phyloP scores from a whole-genome alignment of 176 grass and related monocot species.

The Puccinellia tenuiflora region DNA sequence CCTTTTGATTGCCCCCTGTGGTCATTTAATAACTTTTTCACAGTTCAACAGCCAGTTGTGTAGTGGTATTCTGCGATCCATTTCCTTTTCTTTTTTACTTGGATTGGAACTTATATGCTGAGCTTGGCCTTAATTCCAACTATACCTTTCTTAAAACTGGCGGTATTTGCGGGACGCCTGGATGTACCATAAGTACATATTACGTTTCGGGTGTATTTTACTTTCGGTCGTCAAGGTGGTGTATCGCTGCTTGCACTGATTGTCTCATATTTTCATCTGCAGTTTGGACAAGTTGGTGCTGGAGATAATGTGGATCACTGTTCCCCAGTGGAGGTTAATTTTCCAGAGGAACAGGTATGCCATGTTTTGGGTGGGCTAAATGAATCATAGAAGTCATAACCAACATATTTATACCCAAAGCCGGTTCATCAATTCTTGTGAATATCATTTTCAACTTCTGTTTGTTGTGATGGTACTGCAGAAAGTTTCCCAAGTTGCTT shows the following conservation, averaged over 20 bases:
- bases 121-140: background rate
- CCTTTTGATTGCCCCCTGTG: background rate
- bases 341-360: slow-evolving; percentile 85
- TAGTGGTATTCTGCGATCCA: background rate
- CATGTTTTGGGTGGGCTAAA: background rate
- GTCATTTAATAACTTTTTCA: background rate
- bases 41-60: background rate
- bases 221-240: background rate
- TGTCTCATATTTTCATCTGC: slow-evolving; percentile 17
- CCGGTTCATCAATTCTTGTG: background rate
- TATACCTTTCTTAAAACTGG: background rate
- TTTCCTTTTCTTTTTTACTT: background rate
- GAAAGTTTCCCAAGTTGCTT: slow-evolving; percentile 81
- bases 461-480: slow-evolving; percentile 31
- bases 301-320: slow-evolving; percentile 75
- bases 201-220: background rate
- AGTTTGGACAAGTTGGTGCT: slow-evolving; percentile 97
- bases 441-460: background rate
- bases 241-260: background rate
- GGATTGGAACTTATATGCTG: background rate
- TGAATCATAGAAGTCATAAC: background rate
- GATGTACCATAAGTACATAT: background rate
- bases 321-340: slow-evolving; percentile 63
- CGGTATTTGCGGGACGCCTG: background rate
- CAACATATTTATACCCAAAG: background rate